phyloP scores from a whole-genome alignment of 2,329 filamentous ascomycete genomes.

The Pseudogymnoascus sp. region DNA sequence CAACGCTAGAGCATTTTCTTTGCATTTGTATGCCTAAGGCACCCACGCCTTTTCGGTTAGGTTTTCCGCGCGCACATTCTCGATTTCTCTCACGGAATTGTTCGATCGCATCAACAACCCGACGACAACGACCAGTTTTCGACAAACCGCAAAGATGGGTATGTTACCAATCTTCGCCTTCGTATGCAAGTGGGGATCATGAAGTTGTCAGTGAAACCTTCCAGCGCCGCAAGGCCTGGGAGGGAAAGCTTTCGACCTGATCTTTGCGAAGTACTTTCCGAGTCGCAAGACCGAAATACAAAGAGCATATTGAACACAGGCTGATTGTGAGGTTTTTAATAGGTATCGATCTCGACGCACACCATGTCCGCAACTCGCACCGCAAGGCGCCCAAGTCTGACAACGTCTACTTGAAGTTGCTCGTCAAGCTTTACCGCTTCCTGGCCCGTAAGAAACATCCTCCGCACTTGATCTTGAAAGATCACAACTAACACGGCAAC shows the following conservation, averaged over 20 bases:
- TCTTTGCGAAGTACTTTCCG: slow-evolving; percentile 27
- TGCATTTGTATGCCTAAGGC: background rate
- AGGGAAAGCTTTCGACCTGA: slow-evolving; percentile 10
- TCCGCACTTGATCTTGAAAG: too few species aligned
- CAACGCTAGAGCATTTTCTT: background rate
- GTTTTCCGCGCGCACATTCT: slow-evolving; percentile 4
- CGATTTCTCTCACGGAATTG: slow-evolving; percentile 13
- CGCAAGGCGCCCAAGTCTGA: slow-evolving; percentile 95
- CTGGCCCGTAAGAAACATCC: slow-evolving; percentile 61
- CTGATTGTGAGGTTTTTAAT: slow-evolving; percentile 51
- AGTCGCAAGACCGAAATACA: slow-evolving; percentile 30
- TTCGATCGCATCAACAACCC: slow-evolving; percentile 6
- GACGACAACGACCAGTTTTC: slow-evolving; percentile 18
- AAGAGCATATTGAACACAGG: slow-evolving; percentile 60
- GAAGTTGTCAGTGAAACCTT: slow-evolving; percentile 17
- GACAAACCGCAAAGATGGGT: slow-evolving; percentile 31
- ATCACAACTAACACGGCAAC: slow-evolving; percentile 6
- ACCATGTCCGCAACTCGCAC: slow-evolving; percentile 67
- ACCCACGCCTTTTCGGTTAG: background rate
- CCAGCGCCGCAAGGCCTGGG: background rate
- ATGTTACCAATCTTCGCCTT: slow-evolving; percentile 29
- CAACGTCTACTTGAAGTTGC: slow-evolving; percentile 94
- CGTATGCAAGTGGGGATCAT: slow-evolving; percentile 30
- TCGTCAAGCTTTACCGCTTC: slow-evolving; percentile 98
- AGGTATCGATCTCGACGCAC: slow-evolving; percentile 67